Conservation (phyloP, 352 stramenopile genomes). For the Globisporangium spinosum region DNA sequence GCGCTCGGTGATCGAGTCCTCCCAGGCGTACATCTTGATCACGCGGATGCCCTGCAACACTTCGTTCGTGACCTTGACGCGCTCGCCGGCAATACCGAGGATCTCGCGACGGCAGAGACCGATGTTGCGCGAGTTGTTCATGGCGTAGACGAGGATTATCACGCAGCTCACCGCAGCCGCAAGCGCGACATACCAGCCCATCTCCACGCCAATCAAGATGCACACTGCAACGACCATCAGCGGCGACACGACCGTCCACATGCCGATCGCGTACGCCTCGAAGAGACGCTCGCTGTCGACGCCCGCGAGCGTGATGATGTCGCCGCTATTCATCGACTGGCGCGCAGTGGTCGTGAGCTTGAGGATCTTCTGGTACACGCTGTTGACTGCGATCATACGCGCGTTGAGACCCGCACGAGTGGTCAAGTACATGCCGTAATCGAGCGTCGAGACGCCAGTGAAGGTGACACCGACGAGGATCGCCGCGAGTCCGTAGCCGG, state of each 20-base stretch:
- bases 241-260: slow-evolving; percentile 47
- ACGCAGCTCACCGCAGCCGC: slow-evolving; percentile 16
- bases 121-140: slow-evolving; percentile 30
- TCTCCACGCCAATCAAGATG: slow-evolving; percentile 44
- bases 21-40: slow-evolving; percentile 86
- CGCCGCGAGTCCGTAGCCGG: slow-evolving; percentile 42
- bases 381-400: slow-evolving; percentile 55
- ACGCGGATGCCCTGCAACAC: slow-evolving; percentile 81
- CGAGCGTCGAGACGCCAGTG: slow-evolving; percentile 36
- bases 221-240: slow-evolving; percentile 35
- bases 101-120: slow-evolving; percentile 33
- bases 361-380: slow-evolving; percentile 55
- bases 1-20: slow-evolving; percentile 30
- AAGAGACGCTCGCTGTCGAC: slow-evolving; percentile 54
- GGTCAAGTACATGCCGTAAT: slow-evolving; percentile 50
- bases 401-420: slow-evolving; percentile 41
- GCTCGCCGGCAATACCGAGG: slow-evolving; percentile 31
- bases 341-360: slow-evolving; percentile 39
- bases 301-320: slow-evolving; percentile 54
- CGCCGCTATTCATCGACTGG: slow-evolving; percentile 42
- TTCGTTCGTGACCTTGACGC: slow-evolving; percentile 90
- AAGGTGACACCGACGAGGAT: slow-evolving; percentile 38
- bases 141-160: slow-evolving; percentile 25
- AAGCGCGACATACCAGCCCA: slow-evolving; percentile 29
- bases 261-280: slow-evolving; percentile 38